Evolutionary conservation across 164 flowering plant genomes (phyloP), one percentile per base, ranked within the genome.

Genomic region (Akebia trifoliata): DNA sequence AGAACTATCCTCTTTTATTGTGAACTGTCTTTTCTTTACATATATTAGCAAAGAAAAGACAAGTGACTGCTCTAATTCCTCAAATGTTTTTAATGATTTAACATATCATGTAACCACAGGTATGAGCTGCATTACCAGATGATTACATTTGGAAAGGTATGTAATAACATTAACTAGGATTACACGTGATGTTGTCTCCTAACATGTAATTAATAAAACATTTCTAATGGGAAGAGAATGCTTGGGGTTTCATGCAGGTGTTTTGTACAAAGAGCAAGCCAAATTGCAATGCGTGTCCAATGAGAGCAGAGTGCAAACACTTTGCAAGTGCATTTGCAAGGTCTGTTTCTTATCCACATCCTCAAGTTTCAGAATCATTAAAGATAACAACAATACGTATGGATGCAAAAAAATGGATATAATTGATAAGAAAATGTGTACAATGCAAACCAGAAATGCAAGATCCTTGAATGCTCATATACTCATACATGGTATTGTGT

Each of bases 121-220:
- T 92, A 89, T 63, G 89, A 87, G 62, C 76, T 92, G 18, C 98
- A 92, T 64, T 92, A 87, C 66, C 96, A 89, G 24, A 57, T 92
- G 83, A 92, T 92, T 52, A 92, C 98, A 29, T 92, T 89, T 58
- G 98, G 96, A 69, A 92, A 92, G 96, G 96, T 85, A 74, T 42
- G 47, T 25, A 35, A n/a, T 20, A 37, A 15, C 18, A 11, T 11
- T 32, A 40, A 25, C 32, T 31, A 25, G 43, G 51, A 4, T 12
- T 21, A 20, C 37, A 60, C 32, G 26, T 34, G 22, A 31, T 31
- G 6, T 17, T 6, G 18, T 26, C 20, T 39, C 24, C 21, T 10
- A 8, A 24, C 8, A 20, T 21, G 43, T 31, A n/a, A 45, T 39
- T 15, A 54, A 8, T 22, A 29, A 35, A 18, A 43, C 2, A 35